Conservation (phyloP, 768 basidiomycete species). For the Kwoniella pini region DNA sequence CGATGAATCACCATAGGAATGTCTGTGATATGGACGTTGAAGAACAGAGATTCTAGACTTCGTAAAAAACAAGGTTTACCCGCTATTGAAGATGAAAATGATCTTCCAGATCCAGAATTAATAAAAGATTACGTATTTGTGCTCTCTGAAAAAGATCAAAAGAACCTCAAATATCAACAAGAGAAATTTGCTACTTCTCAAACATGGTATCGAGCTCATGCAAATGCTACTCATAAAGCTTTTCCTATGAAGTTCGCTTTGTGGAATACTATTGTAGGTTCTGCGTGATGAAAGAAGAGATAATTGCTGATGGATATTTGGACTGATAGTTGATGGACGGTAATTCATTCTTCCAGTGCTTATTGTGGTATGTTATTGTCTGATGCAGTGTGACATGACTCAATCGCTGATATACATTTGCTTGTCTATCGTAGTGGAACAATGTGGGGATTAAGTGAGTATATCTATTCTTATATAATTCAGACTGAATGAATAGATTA, state of each 20-base stretch:
- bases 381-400: not conserved
- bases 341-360: constrained; percentile 80
- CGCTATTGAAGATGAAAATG: constrained; percentile 70
- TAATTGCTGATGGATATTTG: not conserved
- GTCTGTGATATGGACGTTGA: constrained; percentile 71
- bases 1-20: constrained; percentile 60
- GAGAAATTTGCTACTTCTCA: constrained; percentile 52
- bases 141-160: constrained; percentile 53
- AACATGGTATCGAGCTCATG: constrained; percentile 85
- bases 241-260: constrained; percentile 60
- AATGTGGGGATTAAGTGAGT: constrained; percentile 71
- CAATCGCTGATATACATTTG: constrained; percentile 4
- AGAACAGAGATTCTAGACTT: constrained; percentile 63
- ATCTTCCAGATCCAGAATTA: constrained; percentile 70
- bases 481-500: not conserved
- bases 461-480: not conserved
- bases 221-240: constrained; percentile 67
- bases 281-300: not conserved
- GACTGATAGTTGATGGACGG: constrained; percentile 50
- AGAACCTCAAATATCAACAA: constrained; percentile 48
- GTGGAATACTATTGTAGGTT: constrained; percentile 63
- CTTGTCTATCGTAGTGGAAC: constrained; percentile 60
- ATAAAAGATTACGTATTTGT: constrained; percentile 52
- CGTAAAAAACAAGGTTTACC: constrained; percentile 68
- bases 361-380: constrained; percentile 51